Conservation (phyloP, 139 green algal genomes). For the Tetraselmis chui region DNA sequence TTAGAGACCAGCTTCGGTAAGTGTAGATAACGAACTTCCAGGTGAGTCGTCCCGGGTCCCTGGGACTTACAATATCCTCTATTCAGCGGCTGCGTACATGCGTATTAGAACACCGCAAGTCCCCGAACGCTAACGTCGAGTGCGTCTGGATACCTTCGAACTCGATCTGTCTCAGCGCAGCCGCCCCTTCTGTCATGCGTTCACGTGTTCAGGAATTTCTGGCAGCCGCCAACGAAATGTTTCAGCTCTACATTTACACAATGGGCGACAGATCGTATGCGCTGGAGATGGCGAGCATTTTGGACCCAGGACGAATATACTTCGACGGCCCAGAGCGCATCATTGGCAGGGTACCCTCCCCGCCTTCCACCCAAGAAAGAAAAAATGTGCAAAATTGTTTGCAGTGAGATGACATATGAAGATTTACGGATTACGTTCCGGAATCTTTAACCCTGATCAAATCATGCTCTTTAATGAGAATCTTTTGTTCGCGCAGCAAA, state of each 20-base stretch:
- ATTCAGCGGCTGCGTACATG: no score
- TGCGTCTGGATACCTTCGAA: neutral
- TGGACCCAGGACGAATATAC: conserved; percentile 68
- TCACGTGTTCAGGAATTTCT: conserved; percentile 27
- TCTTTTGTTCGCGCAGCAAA: no score
- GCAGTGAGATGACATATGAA: no score
- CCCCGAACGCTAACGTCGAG: neutral
- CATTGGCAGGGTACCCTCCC: neutral
- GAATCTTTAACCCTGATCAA: no score
- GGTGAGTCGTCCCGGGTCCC: no score
- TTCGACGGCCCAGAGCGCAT: neutral
- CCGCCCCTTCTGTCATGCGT: neutral
- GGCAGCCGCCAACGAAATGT: conserved; percentile 17
- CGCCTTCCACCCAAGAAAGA: neutral
- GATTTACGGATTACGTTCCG: no score
- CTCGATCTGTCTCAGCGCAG: neutral
- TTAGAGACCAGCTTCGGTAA: no score
- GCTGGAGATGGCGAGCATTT: conserved; percentile 68
- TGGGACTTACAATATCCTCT: no score
- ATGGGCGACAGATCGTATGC: conserved; percentile 89
- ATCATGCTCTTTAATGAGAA: no score
- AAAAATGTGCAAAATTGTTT: no score
- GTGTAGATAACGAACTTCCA: no score
- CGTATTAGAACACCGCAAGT: neutral
- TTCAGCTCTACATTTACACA: conserved; percentile 84